Base-by-base conservation (phyloP, 2,329 filamentous ascomycete genomes). In the Penicillium glabrum region DNA sequence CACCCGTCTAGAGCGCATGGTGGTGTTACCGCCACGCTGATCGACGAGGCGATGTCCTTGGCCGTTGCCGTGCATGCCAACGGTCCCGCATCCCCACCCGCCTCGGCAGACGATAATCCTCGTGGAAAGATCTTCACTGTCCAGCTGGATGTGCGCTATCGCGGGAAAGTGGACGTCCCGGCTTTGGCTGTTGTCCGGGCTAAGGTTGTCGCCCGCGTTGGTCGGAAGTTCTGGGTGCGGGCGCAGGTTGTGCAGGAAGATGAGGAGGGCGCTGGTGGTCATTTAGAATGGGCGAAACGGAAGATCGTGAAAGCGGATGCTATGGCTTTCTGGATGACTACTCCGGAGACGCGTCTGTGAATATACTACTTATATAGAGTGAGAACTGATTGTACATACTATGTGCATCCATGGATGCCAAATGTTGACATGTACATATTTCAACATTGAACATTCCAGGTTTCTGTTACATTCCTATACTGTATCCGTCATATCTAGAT, bases 41-140 rank as follows among this genome's bases (percentile, higher is more conserved):
- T 80, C 24, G 77, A 80, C 54, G 77, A 80, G 63, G 69, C 73
- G 24, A 78, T 79, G 74, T 77, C 75, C 1, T 57, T 76, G 14
- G 70, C 71, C 13, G 68, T 77, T 27, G 69, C 71, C 53, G 58
- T 70, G 26, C 72, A 73, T 62, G 58, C 67, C 10, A 61, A n/a
- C 41, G 52, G 41, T 55, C 60, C 53, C 3, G 43, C 35, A 29
- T 16, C 29, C 19, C 21, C 26, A 5, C 8, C 43, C 2, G 26
- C 14, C 2, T 26, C 31, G 2, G 35, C 48, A 3, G 62, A 62
- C 3, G 56, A 61, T 43, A 64, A 67, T 23, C 65, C 70, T 13
- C 66, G 69, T 7, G 70, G 70, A 1, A 65, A 61, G 46, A 67
- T 74, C 23, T 79, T 71, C 46, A 79, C 77, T 0, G 65, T 69